Conservation (phyloP, 1,284 basidiomycete species). For the Cerrena zonata region DNA sequence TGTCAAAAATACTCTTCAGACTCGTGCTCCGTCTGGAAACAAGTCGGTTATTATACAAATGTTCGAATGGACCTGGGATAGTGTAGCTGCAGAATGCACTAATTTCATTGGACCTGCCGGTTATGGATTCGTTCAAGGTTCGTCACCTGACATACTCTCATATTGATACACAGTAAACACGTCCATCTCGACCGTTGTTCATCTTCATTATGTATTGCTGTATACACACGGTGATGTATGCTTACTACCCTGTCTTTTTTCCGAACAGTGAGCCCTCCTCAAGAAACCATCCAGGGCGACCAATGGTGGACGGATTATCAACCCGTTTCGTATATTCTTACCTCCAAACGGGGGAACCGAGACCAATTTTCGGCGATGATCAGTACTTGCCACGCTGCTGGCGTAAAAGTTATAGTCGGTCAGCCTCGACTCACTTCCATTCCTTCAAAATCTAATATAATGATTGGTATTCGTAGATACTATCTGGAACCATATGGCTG, state of each 20-base stretch:
- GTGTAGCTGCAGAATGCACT: constrained; percentile 58
- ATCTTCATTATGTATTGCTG: too few species aligned
- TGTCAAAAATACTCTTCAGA: neutral
- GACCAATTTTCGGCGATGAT: constrained; percentile 54
- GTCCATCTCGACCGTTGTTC: too few species aligned
- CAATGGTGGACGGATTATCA: constrained; percentile 73
- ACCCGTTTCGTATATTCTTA: constrained; percentile 57
- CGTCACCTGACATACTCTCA: neutral
- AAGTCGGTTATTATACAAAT: constrained; percentile 29
- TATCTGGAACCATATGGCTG: constrained; percentile 64
- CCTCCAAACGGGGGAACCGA: constrained; percentile 53
- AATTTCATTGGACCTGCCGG: constrained; percentile 60
- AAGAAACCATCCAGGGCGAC: constrained; percentile 42
- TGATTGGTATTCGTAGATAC: constrained; percentile 37
- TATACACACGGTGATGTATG: too few species aligned
- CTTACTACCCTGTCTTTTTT: constrained; percentile 3
- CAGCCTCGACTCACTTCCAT: constrained; percentile 14
- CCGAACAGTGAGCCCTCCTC: constrained; percentile 41
- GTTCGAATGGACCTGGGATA: constrained; percentile 40
- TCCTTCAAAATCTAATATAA: neutral
- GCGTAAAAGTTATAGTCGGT: constrained; percentile 58
- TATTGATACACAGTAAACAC: too few species aligned
- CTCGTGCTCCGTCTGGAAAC: constrained; percentile 1
- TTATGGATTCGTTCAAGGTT: constrained; percentile 65
- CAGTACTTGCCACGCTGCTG: constrained; percentile 51